Evolutionary conservation across 192 early-diverging fungal species (phyloP).

Genomic region (Chytriomyces sp.): DNA sequence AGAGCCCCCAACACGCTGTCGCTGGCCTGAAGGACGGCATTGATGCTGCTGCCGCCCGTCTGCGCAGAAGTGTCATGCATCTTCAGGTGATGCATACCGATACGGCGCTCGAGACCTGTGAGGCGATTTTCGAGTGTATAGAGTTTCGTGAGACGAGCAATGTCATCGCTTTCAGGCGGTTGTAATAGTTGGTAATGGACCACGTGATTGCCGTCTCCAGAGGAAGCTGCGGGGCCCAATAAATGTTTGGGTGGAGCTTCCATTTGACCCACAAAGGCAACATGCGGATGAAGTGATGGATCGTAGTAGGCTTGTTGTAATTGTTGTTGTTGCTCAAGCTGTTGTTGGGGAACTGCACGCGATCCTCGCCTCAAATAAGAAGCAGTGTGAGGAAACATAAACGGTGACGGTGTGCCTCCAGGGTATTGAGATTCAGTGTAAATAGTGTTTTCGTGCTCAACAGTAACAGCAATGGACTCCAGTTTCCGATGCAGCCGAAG

Average conservation of each 20-base stretch:
- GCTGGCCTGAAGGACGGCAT: not conserved
- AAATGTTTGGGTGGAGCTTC: not conserved
- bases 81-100: constrained; percentile 15
- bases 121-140: constrained; percentile 3
- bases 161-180: not conserved
- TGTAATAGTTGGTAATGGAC: constrained; percentile 10
- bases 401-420: too few species aligned
- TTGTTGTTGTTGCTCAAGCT: not conserved
- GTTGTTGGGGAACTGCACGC: not conserved
- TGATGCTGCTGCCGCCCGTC: not conserved
- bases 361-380: not conserved
- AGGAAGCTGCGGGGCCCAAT: not conserved
- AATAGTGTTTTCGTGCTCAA: not conserved
- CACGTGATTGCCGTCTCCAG: not conserved
- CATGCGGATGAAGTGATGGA: not conserved
- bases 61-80: constrained; percentile 2
- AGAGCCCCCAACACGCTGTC: constrained; percentile 7
- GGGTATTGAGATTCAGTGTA: not conserved
- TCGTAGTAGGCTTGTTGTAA: not conserved
- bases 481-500: not conserved
- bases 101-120: constrained; percentile 6
- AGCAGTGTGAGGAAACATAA: too few species aligned
- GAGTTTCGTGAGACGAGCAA: not conserved
- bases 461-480: not conserved
- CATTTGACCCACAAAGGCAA: not conserved